These are phyloP conservation scores for Penicillium sp. DNA, from an alignment of 2,329 filamentous ascomycete genomes.

Conservation along the genomic window DNA sequence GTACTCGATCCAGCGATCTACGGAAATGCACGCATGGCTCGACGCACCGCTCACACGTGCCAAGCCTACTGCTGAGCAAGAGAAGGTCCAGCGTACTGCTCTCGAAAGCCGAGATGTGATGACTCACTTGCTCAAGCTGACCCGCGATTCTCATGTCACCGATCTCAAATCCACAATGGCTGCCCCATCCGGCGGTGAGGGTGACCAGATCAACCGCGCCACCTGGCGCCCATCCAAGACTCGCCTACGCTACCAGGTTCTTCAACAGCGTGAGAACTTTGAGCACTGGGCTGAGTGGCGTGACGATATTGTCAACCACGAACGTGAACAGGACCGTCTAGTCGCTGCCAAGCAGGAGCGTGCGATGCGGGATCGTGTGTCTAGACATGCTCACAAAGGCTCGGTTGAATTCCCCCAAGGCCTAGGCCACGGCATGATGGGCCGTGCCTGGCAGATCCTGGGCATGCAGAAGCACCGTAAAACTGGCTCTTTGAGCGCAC, in stretches of 20 bases:
- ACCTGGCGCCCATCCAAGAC: conserved; percentile 46
- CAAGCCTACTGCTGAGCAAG: conserved; percentile 26
- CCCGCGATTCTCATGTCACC: conserved; percentile 42
- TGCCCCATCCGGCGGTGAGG: conserved; percentile 2
- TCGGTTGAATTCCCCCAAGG: conserved; percentile 35
- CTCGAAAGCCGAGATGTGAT: conserved; percentile 47
- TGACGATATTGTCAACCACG: conserved; percentile 41
- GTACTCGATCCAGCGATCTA: conserved; percentile 43
- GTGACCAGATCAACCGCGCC: conserved; percentile 28
- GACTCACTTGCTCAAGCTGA: conserved; percentile 44
- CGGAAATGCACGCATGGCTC: conserved; percentile 46
- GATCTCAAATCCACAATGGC: conserved; percentile 40
- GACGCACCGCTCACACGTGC: conserved; percentile 40
- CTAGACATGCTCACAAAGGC: conserved; percentile 30
- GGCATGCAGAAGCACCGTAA: conserved; percentile 41
- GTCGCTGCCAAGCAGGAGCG: conserved; percentile 36
- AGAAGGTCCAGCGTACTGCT: conserved; percentile 37
- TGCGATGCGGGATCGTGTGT: conserved; percentile 28
- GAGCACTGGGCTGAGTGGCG: conserved; percentile 50
- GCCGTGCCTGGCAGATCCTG: conserved; percentile 43
- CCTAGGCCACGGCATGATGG: conserved; percentile 43
- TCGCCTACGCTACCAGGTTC: conserved; percentile 45
- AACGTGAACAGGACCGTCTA: conserved; percentile 40
- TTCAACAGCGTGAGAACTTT: conserved; percentile 48
- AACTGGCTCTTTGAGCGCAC: conserved; percentile 12